Evolutionary conservation across 768 basidiomycete genomes (phyloP), one percentile per base, ranked within the genome.

Genomic region (Naganishia antarctica): DNA sequence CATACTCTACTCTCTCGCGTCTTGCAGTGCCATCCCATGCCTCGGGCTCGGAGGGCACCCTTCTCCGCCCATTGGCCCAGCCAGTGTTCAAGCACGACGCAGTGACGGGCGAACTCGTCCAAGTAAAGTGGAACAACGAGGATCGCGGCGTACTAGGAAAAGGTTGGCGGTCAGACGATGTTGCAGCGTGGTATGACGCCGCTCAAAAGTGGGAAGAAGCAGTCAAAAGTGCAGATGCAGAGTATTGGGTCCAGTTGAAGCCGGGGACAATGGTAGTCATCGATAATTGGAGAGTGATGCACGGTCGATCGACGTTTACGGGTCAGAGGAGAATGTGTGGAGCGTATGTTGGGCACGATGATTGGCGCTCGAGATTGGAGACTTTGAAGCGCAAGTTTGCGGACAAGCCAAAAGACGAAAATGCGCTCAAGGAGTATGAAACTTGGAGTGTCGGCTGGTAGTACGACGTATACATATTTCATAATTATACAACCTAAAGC

Each of bases 101-200:
- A 1, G 60, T 74, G 8, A 83, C 81, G 13, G 85, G 83, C 1
- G 83, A 86, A 66, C 81, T 97, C 0, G 76, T 81, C 4, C 87
- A 90, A 66, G 86, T 97, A 34, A 79, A 93, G 60, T 98, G 92
- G 90, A 98, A 97, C 72, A 93, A 91, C 66, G 88, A 92, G 69
- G 93, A 98, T 75, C 81, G 94, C 58, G 92, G 90, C 64, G 87
- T 86, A 2, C 83, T 98, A 80, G 83, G 80, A 66, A 58, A 51
- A 26, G 69, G 68, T 1, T 77, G 67, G 75, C 68, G n/a, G 16
- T 79, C 85, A 0, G 80, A 81, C 8, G 71, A 83, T 65, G 85
- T 97, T 11, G 88, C 89, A 70, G 80, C 82, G 60, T 97, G 91
- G 91, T 93, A 97, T 73, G 81, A 86, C 51, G 91, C 92, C 3